Base-by-base conservation (phyloP, 768 basidiomycete genomes). In the Trametes cinnabarina region DNA sequence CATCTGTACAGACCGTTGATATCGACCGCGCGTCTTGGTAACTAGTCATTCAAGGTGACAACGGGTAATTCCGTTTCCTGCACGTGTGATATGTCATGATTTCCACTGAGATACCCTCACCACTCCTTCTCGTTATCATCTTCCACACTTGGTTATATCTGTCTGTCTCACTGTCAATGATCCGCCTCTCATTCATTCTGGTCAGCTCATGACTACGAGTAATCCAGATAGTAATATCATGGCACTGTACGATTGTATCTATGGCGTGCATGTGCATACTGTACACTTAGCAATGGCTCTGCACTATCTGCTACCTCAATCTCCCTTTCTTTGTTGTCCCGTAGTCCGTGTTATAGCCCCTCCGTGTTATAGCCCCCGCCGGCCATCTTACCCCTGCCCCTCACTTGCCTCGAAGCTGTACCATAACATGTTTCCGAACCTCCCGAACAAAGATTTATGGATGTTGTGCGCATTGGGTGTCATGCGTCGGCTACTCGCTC, bases 401-500 rank as follows among this genome's bases (percentile, higher is more conserved):
- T 32, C 30, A 12, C 6, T 32, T 12, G 30, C 30, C 6, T 32
- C 30, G 7, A 32, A 32, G 30, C 30, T 32, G 30, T 32, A 32
- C 30, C 30, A 32, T 32, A 32, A 12, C 30, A 32, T 7, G 30
- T 32, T 32, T 32, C 12, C 30, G 12, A 32, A 7, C n/a, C n/a
- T n/a, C n/a, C n/a, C n/a, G n/a, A n/a, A n/a, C n/a, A n/a, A n/a
- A n/a, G n/a, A n/a, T n/a, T n/a, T n/a, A n/a, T n/a, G n/a, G n/a
- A n/a, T n/a, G n/a, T n/a, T n/a, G n/a, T n/a, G n/a, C n/a, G n/a
- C n/a, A n/a, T n/a, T n/a, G n/a, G n/a, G n/a, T n/a, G n/a, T 23
- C n/a, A 22, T 19, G 11, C 19, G 3, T 49, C 48, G 7, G 40
- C 39, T 5, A 20, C 15, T 34, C 63, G 49, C 26, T 72, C 71